A percentile compares a stretch with the other conserved stretches of the same genome.
These are phyloP conservation scores for Diaporthe sp. DNA, from an alignment of 2,329 filamentous ascomycete genomes.

Conservation along the genomic window DNA sequence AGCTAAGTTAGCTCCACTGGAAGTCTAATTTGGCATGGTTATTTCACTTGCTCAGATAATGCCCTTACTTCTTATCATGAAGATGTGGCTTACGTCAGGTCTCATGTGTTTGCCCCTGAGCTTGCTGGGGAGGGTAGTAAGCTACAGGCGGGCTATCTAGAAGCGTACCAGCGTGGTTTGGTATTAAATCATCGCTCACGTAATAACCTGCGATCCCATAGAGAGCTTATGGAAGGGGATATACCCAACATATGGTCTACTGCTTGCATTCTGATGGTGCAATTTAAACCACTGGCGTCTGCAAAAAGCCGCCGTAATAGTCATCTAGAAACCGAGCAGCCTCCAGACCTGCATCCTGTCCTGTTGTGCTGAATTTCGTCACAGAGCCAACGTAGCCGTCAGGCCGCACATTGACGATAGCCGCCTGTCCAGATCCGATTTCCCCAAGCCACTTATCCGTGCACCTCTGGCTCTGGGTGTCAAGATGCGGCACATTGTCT, in stretches of 20 bases:
- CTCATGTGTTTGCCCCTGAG: neutral
- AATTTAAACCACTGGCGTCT: slow-evolving; percentile 55
- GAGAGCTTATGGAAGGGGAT: neutral
- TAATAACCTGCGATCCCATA: neutral
- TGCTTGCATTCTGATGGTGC: neutral
- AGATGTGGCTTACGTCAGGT: too few relatives aligned
- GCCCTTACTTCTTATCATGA: neutral
- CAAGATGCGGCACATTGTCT: slow-evolving; percentile 71
- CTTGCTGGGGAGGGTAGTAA: neutral
- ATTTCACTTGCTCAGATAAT: neutral
- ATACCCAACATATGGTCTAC: neutral
- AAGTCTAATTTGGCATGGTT: neutral
- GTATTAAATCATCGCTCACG: neutral
- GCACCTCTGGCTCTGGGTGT: slow-evolving; percentile 64
- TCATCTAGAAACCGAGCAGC: slow-evolving; percentile 66
- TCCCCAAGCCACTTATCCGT: slow-evolving; percentile 78
- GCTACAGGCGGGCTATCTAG: too few relatives aligned
- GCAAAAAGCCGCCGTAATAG: slow-evolving; percentile 68
- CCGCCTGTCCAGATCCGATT: slow-evolving; percentile 67
- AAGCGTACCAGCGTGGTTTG: too few relatives aligned
- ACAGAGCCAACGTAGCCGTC: slow-evolving; percentile 80
- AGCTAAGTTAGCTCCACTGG: neutral
- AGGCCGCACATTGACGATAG: slow-evolving; percentile 76
- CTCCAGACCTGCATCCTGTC: slow-evolving; percentile 42
- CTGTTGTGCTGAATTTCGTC: slow-evolving; percentile 61